These are phyloP conservation scores for Metschnikowia noctiluminum DNA, from an alignment of 805 yeast species.

Conservation along the genomic window DNA sequence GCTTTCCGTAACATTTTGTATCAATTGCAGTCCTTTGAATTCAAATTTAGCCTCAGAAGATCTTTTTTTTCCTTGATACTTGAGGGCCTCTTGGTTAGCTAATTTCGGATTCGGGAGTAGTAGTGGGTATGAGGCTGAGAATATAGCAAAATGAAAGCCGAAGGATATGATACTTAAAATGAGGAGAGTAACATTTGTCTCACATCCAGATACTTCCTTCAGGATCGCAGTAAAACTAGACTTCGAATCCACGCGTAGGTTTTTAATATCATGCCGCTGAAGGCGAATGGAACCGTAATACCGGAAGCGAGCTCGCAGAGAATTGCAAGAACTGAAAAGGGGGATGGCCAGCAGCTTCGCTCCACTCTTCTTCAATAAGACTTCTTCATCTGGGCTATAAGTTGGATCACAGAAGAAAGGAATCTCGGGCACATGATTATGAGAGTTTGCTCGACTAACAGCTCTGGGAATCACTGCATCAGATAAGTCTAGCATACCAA, in stretches of 20 bases:
- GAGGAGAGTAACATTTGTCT: not conserved
- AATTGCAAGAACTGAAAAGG: not conserved
- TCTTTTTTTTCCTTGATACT: too few species aligned
- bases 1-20: too few species aligned
- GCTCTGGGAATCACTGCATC: not conserved
- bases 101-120: not conserved
- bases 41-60: too few species aligned
- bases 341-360: not conserved
- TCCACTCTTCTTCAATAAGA: not conserved
- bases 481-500: slow-evolving; percentile 1
- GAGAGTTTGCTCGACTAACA: not conserved
- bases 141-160: not conserved
- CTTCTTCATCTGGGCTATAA: not conserved
- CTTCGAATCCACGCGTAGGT: not conserved
- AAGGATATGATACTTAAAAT: not conserved
- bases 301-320: slow-evolving; percentile 1
- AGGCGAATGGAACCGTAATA: slow-evolving; percentile 6
- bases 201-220: not conserved
- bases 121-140: not conserved
- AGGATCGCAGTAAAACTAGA: too few species aligned
- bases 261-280: not conserved
- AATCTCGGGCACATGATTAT: not conserved
- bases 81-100: too few species aligned
- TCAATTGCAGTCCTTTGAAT: too few species aligned
- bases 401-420: not conserved